Evolutionary conservation across 371 early-diverging fungal species (phyloP), one percentile per base, ranked within the genome.

Genomic region (Rhizopus sp.): DNA sequence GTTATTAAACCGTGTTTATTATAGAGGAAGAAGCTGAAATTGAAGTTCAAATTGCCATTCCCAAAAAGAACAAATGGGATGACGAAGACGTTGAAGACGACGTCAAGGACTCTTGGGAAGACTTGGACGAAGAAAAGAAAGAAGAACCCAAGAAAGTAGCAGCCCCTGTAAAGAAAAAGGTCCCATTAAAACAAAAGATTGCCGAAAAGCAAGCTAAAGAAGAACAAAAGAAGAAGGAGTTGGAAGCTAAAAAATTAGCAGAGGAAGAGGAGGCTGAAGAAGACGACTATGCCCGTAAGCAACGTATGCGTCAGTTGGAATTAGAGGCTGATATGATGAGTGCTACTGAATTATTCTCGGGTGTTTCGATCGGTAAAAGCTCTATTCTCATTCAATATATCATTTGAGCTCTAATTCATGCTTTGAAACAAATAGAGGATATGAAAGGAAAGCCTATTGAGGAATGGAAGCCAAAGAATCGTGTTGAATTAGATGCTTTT

Each of bases 41-140:
- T 17, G 59, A 72, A 29, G 66, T 72, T 50, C 45, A 63, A 4
- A 44, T 70, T 33, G 61, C 55, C n/a, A 44, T 61, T 38, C 68
- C 68, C 17, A 69, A 71, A 46, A 87, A 82, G 72, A 80, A 82
- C 63, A 66, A 78, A 53, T 93, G 93, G 93, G 91, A 88, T 46
- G 93, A 92, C 64, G 95, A 94, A 58, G 93, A 93, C 62, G 88
- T 70, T 5, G 88, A 88, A 30, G 92, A 91, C 13, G 84, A 86
- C 53, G 83, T 80, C 34, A 76, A 88, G 75, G 91, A 87, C 46
- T 75, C 82, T 34, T 93, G 90, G 90, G 92, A 93, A 50, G 82
- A 84, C 34, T 78, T 82, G n/a, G 86, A 86, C 35, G 88, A 86
- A 29, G 87, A 90, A 53, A 81, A 84, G 16, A 70, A 87, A 63